Conservation (phyloP, 148 eudicot species). For the Agrostemma githago region DNA sequence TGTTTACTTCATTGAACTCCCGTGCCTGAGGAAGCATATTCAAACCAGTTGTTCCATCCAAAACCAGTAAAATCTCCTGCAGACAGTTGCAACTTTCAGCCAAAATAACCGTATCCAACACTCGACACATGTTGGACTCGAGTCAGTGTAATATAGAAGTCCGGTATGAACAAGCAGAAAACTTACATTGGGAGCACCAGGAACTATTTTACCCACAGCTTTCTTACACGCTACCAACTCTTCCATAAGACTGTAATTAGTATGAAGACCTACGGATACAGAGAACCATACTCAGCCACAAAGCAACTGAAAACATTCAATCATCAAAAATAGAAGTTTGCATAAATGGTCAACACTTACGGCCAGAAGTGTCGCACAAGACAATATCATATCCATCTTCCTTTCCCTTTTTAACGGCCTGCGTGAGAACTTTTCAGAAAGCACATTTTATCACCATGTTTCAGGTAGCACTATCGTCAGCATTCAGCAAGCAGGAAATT, state of each 20-base stretch:
- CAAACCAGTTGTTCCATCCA: slow-evolving; percentile 98
- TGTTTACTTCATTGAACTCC: slow-evolving; percentile 93
- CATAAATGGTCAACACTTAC: slow-evolving; percentile 46
- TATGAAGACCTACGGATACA: slow-evolving; percentile 70
- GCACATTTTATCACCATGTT: slow-evolving; percentile 55
- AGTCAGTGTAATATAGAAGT: neutral
- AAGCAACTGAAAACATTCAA: slow-evolving; percentile 1
- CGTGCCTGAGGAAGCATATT: slow-evolving; percentile 99
- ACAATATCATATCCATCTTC: slow-evolving; percentile 76
- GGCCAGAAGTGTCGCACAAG: slow-evolving; percentile 96
- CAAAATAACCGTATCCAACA: neutral
- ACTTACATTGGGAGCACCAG: slow-evolving; percentile 91
- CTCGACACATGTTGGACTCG: too few species aligned
- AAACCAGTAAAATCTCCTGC: slow-evolving; percentile 88
- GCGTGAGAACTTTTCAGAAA: slow-evolving; percentile 85
- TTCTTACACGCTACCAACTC: slow-evolving; percentile 84
- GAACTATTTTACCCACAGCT: slow-evolving; percentile 69
- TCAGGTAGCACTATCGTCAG: slow-evolving; percentile 28
- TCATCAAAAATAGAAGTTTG: slow-evolving; percentile 2
- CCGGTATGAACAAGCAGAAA: neutral
- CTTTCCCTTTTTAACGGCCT: slow-evolving; percentile 95
- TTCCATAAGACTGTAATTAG: slow-evolving; percentile 97
- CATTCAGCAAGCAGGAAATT: slow-evolving; percentile 17
- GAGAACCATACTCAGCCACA: slow-evolving; percentile 14
- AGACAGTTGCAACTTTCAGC: slow-evolving; percentile 5